Evolutionary conservation across 1,139 yeast species (phyloP), one percentile per base, ranked within the genome.

Genomic region (Yamadazyma sp.): DNA sequence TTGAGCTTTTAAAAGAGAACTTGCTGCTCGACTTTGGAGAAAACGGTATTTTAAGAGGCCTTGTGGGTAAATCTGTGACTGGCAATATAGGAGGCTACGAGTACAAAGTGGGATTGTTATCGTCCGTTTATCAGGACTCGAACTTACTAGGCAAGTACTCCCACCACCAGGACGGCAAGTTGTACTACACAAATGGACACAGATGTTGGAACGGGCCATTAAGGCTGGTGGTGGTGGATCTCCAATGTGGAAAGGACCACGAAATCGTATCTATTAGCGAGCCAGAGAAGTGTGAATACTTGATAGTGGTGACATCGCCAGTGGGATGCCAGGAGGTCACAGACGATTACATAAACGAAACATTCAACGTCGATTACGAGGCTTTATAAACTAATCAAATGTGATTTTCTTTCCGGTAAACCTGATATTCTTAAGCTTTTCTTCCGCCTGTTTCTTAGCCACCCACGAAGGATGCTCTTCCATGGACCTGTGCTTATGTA

Each of bases 191-290:
- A 5, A 59, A 70, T 24, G 99, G 99, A n/a, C 81, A 81, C 35
- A 75, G 74, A 54, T 94, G 99, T 61, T 92, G 98, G 97, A 87
- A 89, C 57, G 98, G 98, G 0, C 97, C 97, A 3, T 60, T 67
- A 21, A 77, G 99, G 56, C 75, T 83, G 25, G 90, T 89, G 0
- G 63, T 62, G 9, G 81, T 87, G 3, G 70, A 71, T 20, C 57
- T 92, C 43, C 66, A 67, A 15, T 94, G 99, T 62, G 95, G 95
- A 1, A 57, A 65, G 3, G 63, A 67, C 2, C 66, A 76, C 31
- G 69, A 73, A 42, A 64, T 94, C 22, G 39, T 80, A 21, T 62
- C 80, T 2, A 95, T 90, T 4, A 70, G 82, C 32, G 99, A 94
- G 61, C 92, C 95, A 2, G 95, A 90, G 50, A 86, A 85, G 56